phyloP scores from a whole-genome alignment of 2,329 filamentous ascomycete species.

The Neofusicoccum sp. region DNA sequence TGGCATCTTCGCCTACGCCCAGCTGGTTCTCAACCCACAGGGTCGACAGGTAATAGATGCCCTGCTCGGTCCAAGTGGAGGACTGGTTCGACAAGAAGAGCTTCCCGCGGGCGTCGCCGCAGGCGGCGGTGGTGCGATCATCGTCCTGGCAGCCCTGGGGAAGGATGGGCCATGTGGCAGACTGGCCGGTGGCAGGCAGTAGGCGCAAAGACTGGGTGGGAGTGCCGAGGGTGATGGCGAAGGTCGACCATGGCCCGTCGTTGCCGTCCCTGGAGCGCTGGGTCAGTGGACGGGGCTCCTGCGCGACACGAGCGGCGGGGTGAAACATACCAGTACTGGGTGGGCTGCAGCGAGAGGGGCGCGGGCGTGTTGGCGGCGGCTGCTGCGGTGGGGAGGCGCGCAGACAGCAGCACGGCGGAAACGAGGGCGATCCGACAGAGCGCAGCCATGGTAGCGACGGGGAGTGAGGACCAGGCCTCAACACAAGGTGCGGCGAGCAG shows the following conservation, averaged over 20 bases:
- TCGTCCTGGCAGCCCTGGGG: conserved; percentile 36
- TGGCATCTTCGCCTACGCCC: conserved; percentile 31
- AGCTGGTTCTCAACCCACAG: conserved; percentile 31
- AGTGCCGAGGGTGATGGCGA: conserved; percentile 34
- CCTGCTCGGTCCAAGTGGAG: conserved; percentile 36
- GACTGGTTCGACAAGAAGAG: conserved; percentile 36
- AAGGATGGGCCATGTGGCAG: conserved; percentile 38
- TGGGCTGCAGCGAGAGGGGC: conserved; percentile 29
- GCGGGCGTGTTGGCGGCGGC: neutral
- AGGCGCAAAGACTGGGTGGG: conserved; percentile 34
- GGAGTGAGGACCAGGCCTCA: neutral
- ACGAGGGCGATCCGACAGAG: neutral
- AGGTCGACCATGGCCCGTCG: conserved; percentile 38
- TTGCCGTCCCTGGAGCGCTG: conserved; percentile 30
- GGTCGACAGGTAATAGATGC: conserved; percentile 35
- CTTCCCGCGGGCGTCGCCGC: conserved; percentile 33
- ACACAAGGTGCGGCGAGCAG: neutral
- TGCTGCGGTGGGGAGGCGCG: neutral
- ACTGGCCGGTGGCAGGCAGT: conserved; percentile 35
- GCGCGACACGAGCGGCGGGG: neutral
- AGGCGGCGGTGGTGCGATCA: conserved; percentile 28
- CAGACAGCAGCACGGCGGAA: neutral
- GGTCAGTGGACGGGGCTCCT: neutral
- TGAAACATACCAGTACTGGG: conserved; percentile 30
- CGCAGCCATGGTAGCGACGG: too few species aligned